These are phyloP conservation scores for Iris macrosiphon DNA, from an alignment of 106 monocot species.

Conservation along the genomic window DNA sequence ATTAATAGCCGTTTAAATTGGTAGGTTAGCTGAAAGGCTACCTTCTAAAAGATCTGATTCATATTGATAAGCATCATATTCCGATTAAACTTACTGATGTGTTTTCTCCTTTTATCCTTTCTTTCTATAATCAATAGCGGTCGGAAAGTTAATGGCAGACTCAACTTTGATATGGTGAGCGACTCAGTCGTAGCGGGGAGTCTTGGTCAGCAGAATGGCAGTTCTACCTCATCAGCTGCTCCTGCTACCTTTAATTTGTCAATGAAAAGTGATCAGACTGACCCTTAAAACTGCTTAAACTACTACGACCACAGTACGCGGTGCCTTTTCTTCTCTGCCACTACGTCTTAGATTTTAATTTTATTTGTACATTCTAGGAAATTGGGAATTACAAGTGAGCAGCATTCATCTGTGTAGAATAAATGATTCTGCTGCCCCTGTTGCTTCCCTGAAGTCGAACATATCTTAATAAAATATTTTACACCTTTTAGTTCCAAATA, in stretches of 20 bases:
- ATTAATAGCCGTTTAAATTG: constrained; percentile 83
- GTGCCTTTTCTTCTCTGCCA: not conserved
- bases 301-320: not conserved
- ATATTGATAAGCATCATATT: no score
- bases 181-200: constrained; percentile 75
- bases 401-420: constrained; percentile 3
- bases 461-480: no score
- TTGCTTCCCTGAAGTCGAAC: no score
- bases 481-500: no score
- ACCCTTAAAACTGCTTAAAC: constrained; percentile 1
- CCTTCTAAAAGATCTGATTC: no score
- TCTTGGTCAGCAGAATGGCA: constrained; percentile 49
- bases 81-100: not conserved
- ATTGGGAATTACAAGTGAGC: not conserved
- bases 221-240: constrained; percentile 17
- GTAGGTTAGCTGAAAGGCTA: constrained; percentile 24
- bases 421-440: constrained; percentile 1
- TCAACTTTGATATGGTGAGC: constrained; percentile 74
- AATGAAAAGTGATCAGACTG: constrained; percentile 7
- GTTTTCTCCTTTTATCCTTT: no score
- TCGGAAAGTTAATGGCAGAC: constrained; percentile 53
- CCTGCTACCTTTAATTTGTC: constrained; percentile 1
- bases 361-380: constrained; percentile 4
- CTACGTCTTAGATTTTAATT: not conserved
- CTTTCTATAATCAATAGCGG: constrained; percentile 19